These are phyloP conservation scores for Alnus rubra DNA, from an alignment of 306 rosid species.

Conservation along the genomic window DNA sequence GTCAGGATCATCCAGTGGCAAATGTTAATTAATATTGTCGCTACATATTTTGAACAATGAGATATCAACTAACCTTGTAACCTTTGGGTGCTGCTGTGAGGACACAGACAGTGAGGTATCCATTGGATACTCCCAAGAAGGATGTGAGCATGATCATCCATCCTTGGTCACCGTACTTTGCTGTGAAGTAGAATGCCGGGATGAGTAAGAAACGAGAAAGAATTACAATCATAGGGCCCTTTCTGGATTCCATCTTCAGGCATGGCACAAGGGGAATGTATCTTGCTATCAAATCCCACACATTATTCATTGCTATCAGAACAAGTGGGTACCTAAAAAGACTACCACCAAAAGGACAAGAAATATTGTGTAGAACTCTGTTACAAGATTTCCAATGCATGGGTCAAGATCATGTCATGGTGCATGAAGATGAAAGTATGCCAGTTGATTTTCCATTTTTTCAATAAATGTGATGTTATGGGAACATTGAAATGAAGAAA, in stretches of 20 bases:
- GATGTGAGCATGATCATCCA: constrained; percentile 78
- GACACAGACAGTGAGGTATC: constrained; percentile 80
- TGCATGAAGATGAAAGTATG: too few species aligned
- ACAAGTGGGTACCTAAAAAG: constrained; percentile 69
- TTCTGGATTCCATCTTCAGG: constrained; percentile 72
- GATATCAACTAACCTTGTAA: constrained; percentile 51
- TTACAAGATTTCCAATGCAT: too few species aligned
- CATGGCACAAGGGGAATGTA: constrained; percentile 60
- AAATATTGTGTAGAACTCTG: too few species aligned
- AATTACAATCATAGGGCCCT: constrained; percentile 44
- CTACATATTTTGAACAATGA: not conserved
- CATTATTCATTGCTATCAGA: constrained; percentile 63
- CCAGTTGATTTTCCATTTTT: too few species aligned
- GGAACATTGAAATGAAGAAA: too few species aligned
- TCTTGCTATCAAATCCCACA: constrained; percentile 59
- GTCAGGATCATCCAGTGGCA: not conserved
- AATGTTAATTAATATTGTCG: not conserved
- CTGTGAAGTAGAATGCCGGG: constrained; percentile 81
- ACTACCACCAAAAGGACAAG: not conserved
- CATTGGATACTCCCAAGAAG: constrained; percentile 75
- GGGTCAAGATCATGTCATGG: too few species aligned
- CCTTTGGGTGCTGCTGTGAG: constrained; percentile 75
- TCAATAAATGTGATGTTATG: too few species aligned
- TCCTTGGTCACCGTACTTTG: constrained; percentile 80
- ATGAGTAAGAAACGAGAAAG: constrained; percentile 55